Conservation (phyloP, 2,329 filamentous ascomycete species). For the Penicillium sp. region DNA sequence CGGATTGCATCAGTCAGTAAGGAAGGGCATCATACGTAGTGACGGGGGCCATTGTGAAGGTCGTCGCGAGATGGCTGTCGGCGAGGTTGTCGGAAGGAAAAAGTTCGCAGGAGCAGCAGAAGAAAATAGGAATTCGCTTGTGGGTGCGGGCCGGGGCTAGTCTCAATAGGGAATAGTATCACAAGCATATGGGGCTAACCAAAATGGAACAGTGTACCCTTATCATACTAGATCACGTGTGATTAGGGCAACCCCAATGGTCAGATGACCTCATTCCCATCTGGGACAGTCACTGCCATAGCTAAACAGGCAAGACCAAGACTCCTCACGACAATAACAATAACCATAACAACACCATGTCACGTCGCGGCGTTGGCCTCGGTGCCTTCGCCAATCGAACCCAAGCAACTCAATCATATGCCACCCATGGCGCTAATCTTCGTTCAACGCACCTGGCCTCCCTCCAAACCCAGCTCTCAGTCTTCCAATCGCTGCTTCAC, state of each 20-base stretch:
- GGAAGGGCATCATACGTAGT: constrained; percentile 62
- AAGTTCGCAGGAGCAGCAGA: constrained; percentile 17
- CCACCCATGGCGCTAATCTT: constrained; percentile 84
- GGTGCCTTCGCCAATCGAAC: constrained; percentile 86
- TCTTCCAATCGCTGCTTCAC: constrained; percentile 93
- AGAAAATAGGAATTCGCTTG: constrained; percentile 34
- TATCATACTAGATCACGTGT: constrained; percentile 15
- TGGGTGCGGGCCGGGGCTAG: constrained; percentile 32
- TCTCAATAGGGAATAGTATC: too few species aligned
- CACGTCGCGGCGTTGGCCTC: constrained; percentile 74
- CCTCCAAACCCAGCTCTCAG: constrained; percentile 88
- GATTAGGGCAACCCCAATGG: constrained; percentile 25
- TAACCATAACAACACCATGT: constrained; percentile 38
- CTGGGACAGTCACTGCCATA: too few species aligned
- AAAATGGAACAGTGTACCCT: constrained; percentile 21
- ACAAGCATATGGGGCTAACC: constrained; percentile 24
- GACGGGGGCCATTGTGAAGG: constrained; percentile 63
- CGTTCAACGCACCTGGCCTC: constrained; percentile 82
- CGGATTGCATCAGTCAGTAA: constrained; percentile 39
- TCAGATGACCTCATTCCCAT: constrained; percentile 31
- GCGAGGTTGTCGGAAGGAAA: constrained; percentile 40
- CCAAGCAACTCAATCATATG: constrained; percentile 85
- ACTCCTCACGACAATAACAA: neutral
- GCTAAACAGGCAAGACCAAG: too few species aligned
- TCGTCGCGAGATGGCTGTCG: constrained; percentile 47